Evolutionary conservation across 179 eudicot species (phyloP).

Genomic region (Beta lomatogona): DNA sequence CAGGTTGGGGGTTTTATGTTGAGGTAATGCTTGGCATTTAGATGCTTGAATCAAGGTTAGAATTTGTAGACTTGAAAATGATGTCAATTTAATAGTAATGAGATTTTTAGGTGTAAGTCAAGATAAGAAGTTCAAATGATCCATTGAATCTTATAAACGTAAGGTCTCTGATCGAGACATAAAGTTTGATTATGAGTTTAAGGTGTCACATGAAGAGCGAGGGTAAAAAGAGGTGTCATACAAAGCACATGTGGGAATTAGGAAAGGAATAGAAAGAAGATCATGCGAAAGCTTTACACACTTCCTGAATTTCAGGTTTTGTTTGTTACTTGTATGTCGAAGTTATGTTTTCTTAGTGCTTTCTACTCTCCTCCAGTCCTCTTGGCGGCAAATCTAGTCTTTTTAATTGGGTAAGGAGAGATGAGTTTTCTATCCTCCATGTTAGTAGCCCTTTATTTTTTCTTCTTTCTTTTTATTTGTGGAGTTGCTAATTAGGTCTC

Average conservation of each 20-base stretch:
- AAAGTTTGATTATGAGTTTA: background rate
- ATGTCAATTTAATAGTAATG: background rate
- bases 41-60: background rate
- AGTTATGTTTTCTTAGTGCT: background rate
- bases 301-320: conserved; percentile 14
- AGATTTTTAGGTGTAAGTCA: background rate
- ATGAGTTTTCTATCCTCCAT: background rate
- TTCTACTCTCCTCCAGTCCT: background rate
- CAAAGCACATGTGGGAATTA: background rate
- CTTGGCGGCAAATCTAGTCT: background rate
- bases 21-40: too few relatives aligned
- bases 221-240: background rate
- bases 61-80: background rate
- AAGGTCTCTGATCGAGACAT: background rate
- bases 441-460: background rate
- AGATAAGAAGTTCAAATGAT: background rate
- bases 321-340: conserved; percentile 18
- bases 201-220: background rate
- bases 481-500: background rate
- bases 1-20: too few relatives aligned
- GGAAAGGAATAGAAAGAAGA: background rate
- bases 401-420: background rate
- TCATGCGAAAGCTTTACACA: conserved; percentile 6
- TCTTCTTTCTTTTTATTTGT: background rate
- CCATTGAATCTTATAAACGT: background rate